These are phyloP conservation scores for Yarrowia divulgata DNA, from an alignment of 805 yeast species.

Conservation along the genomic window DNA sequence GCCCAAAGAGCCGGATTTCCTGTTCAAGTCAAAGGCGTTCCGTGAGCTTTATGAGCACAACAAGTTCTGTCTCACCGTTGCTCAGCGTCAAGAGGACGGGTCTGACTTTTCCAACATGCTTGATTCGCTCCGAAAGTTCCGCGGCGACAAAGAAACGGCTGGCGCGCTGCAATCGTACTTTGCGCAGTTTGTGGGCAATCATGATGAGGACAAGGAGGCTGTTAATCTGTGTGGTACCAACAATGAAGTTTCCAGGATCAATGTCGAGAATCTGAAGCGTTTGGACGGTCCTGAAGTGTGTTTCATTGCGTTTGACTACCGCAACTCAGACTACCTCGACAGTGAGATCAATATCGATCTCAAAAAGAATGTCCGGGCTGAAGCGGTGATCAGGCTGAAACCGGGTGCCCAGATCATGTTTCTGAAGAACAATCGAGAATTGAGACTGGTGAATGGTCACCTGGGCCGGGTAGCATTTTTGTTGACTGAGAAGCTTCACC, in stretches of 20 bases:
- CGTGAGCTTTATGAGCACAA: not conserved
- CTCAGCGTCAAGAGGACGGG: conserved; percentile 11
- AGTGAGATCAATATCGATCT: not conserved
- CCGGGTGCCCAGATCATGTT: conserved; percentile 21
- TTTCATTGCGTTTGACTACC: not conserved
- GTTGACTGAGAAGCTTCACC: not conserved
- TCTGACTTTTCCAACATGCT: conserved; percentile 22
- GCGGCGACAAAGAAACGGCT: not conserved
- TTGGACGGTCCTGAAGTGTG: not conserved
- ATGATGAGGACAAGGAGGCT: not conserved
- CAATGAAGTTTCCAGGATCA: not conserved
- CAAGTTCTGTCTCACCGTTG: not conserved
- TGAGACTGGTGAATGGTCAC: conserved; percentile 18
- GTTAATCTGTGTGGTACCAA: not conserved
- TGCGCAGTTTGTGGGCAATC: not conserved
- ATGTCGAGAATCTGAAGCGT: not conserved
- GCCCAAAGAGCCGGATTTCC: not conserved
- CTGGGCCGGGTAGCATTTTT: conserved; percentile 21
- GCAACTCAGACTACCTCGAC: not conserved
- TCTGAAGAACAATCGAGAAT: not conserved
- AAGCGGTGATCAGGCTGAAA: not conserved
- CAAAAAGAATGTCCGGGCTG: not conserved
- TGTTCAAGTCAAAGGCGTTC: conserved; percentile 3
- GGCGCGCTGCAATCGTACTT: not conserved
- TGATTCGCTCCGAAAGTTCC: not conserved